Evolutionary conservation across 1,284 basidiomycete species (phyloP), one percentile per base, ranked within the genome.

Genomic region (Sporisorium sorghi): DNA sequence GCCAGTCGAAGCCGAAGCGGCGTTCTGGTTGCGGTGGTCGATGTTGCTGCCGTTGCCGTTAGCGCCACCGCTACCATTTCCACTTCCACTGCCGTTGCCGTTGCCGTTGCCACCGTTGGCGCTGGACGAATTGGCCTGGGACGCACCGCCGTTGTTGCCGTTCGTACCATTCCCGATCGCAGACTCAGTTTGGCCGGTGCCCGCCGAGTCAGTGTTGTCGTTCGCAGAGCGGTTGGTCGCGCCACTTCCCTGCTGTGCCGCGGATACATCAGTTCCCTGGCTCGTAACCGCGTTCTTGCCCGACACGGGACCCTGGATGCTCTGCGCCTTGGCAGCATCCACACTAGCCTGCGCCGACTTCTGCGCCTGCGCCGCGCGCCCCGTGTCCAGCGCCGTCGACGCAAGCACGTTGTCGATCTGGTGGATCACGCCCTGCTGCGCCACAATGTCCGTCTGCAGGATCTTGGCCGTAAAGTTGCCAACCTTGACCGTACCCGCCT

Each of bases 371-470:
- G 57, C 49, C n/a, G 78, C 76, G n/a, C 78, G 66, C 3, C 37
- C 55, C 26, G 51, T 49, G 51, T 79, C 69, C 43, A 72, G 62
- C 8, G 47, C 68, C 23, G 58, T 74, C 8, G 63, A 70, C 7
- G 68, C 69, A 17, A 79, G 67, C 17, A 79, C 78, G 33, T 68
- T 58, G 66, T 79, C 76, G 42, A 79, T 73, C 37, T 39, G 54
- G 53, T 79, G 78, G 30, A 78, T 73, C 9, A 79, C 78, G 48
- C 78, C 78, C 53, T 66, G 63, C 39, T 61, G 49, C 24, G 64
- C 61, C 23, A 79, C 76, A 32, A 79, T 73, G 59, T 79, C 78
- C 59, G 65, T 70, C 43, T 78, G 73, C 5, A 76, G 33, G 48
- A 79, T 67, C 55, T 71, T 65, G 17, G 76, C 78, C 30, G 69